Evolutionary conservation across 1,284 basidiomycete genomes (phyloP), one percentile per base, ranked within the genome.

Genomic region (Xanthoconium separans): DNA sequence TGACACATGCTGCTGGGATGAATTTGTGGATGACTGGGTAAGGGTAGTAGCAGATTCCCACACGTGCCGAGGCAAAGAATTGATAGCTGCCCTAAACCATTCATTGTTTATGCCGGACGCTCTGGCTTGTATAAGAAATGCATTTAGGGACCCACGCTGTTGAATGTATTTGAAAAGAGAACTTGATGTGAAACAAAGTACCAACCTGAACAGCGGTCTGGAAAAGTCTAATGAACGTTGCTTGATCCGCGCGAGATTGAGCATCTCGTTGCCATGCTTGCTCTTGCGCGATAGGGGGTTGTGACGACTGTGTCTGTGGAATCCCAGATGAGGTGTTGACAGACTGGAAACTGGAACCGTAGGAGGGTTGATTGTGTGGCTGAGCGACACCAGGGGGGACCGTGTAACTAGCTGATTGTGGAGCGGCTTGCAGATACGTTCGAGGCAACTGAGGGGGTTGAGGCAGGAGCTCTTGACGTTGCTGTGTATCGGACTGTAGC

Each of bases 161-260:
- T 20, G n/a, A 16, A 36, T 22, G 15, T 10, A 20, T 41, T 22
- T 66, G 30, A 63, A 46, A 37, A 51, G 31, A 27, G 18, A 0
- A 11, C 27, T 9, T 22, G 43, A 50, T 16, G 36, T 33, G 22
- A 8, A 52, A 54, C n/a, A 30, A 47, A 47, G 42, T 15, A 56
- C 69, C 6, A 49, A 68, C 66, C 42, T 59, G 51, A 9, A 58
- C 45, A 13, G 53, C 64, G 1, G 12, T 30, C 40, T 68, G 70
- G 31, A 68, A 72, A 33, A 44, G 41, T 29, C 51, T 55, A 18
- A 57, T 49, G 22, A 71, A 71, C n/a, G 18, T 47, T 13, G 55
- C 55, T 52, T 56, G 52, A 46, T 58, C 58, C 4, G 16, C 16
- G 12, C n/a, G 44, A 37, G 24, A 22, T 18, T 48, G 54, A 36